Conservation (phyloP, 495 filamentous ascomycete genomes). For the Hypoxylon lienhwacheense region DNA sequence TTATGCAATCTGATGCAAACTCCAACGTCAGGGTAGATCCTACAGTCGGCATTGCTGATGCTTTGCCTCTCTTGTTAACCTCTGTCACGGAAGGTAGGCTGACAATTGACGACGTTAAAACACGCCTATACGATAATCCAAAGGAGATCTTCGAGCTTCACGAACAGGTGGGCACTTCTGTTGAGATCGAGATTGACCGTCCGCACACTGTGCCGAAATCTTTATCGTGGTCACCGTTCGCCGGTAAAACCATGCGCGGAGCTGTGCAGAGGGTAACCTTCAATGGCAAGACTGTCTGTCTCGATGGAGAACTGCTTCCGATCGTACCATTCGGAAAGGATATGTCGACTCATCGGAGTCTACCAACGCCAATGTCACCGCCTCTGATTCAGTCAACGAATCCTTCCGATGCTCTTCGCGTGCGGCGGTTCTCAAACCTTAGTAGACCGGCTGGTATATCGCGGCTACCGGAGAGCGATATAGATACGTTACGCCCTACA, state of each 20-base stretch:
- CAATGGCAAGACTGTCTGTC: conserved; percentile 72
- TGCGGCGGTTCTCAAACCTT: conserved; percentile 47
- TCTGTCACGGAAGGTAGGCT: conserved; percentile 75
- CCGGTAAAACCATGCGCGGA: conserved; percentile 69
- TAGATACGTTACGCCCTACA: conserved; percentile 24
- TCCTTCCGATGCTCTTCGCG: conserved; percentile 47
- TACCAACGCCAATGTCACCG: conserved; percentile 59
- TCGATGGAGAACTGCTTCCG: conserved; percentile 66
- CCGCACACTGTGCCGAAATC: conserved; percentile 61
- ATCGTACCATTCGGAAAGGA: conserved; percentile 66
- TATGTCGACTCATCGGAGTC: conserved; percentile 71
- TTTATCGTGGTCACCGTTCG: conserved; percentile 72
- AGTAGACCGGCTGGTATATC: conserved; percentile 38
- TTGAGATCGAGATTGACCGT: conserved; percentile 76
- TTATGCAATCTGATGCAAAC: conserved; percentile 47
- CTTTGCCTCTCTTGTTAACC: conserved; percentile 75
- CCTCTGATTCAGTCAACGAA: conserved; percentile 48
- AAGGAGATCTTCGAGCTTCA: conserved; percentile 86
- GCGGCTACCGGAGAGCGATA: conserved; percentile 26
- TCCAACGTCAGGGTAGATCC: conserved; percentile 42
- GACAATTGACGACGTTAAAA: conserved; percentile 71
- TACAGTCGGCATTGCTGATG: conserved; percentile 71
- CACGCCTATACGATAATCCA: conserved; percentile 75
- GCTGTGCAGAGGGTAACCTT: conserved; percentile 79
- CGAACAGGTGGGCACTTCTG: conserved; percentile 71